Evolutionary conservation across 257 asterid genomes (phyloP).

Genomic region (Gardenia jasminoides): DNA sequence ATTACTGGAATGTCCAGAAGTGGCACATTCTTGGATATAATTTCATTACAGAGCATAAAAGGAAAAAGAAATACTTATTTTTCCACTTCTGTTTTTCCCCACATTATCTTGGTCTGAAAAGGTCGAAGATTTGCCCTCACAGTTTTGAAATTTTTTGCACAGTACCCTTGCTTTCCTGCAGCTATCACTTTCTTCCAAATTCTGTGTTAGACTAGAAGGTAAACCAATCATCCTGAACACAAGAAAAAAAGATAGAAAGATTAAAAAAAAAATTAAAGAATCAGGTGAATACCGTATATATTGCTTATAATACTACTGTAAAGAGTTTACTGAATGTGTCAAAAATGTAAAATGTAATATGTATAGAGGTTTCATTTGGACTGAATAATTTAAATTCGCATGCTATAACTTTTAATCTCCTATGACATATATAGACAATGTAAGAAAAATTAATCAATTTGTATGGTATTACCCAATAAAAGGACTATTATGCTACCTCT

Average conservation of each 20-base stretch:
- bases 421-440: no score
- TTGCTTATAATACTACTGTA: no score
- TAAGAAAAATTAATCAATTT: no score
- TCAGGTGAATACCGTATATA: not conserved
- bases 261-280: no score
- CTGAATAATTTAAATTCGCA: not conserved
- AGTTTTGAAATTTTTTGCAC: not conserved
- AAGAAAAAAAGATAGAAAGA: not conserved
- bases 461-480: no score
- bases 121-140: not conserved
- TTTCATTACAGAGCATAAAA: not conserved
- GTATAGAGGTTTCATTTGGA: not conserved
- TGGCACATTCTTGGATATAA: no score
- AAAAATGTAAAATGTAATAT: no score
- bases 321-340: not conserved
- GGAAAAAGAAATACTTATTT: no score
- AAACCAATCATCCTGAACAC: not conserved
- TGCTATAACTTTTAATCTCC: not conserved
- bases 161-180: not conserved
- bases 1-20: not conserved
- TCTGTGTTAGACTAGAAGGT: not conserved
- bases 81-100: not conserved
- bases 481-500: no score
- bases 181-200: not conserved
- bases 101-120: not conserved